Conservation (phyloP, 139 green algal genomes). For the Pycnococcus provasolii region DNA sequence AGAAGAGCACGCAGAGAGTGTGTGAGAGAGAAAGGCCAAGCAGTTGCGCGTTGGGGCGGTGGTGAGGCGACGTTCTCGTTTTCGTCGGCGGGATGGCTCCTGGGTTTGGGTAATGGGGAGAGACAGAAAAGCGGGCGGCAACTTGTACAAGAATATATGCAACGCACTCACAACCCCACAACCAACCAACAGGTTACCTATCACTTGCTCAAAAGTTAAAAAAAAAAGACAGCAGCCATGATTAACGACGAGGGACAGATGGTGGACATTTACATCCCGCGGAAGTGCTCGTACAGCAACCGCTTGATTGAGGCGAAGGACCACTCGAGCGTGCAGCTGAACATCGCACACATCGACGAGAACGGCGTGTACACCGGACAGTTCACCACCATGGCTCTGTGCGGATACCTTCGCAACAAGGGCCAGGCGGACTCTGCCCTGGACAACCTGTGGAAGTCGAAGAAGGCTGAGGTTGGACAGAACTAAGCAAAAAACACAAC, state of each 20-base stretch:
- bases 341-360: conserved; percentile 95
- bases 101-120: too few relatives aligned
- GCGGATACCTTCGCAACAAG: conserved; percentile 69
- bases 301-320: conserved; percentile 98
- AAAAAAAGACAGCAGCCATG: conserved; percentile 42
- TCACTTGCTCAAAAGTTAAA: neutral
- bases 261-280: conserved; percentile 95
- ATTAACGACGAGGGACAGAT: conserved; percentile 83
- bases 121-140: too few relatives aligned
- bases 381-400: conserved; percentile 90
- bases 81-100: too few relatives aligned
- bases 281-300: conserved; percentile 98
- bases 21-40: too few relatives aligned
- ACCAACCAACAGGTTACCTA: too few relatives aligned
- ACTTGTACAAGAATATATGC: too few relatives aligned
- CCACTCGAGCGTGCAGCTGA: conserved; percentile 92
- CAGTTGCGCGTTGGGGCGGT: too few relatives aligned
- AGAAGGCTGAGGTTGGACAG: conserved; percentile 32
- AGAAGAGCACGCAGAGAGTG: too few relatives aligned
- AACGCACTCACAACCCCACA: too few relatives aligned
- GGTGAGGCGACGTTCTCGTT: too few relatives aligned
- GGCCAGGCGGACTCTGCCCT: conserved; percentile 75
- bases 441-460: conserved; percentile 81
- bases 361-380: conserved; percentile 83
- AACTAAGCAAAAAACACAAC: neutral